Evolutionary conservation across 108 stramenopile species (phyloP), one percentile per base, ranked within the genome.

Genomic region (Pseudonitzschia multistriata): DNA sequence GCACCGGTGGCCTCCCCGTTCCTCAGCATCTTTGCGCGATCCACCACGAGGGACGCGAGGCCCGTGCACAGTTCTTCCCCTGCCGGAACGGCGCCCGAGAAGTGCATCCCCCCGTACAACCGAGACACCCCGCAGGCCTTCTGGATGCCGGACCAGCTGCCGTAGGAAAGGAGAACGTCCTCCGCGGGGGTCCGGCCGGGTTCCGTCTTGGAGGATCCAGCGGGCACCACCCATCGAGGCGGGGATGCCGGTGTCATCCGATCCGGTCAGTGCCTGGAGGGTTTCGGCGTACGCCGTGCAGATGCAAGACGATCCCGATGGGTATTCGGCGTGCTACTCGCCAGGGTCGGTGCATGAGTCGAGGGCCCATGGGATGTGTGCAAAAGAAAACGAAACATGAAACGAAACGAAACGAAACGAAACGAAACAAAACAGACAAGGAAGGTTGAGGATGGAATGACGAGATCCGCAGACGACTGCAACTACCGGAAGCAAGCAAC

Each of bases 251-350:
- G 6, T 28, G 52, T 53, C 22, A 28, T 53, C 22, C 7, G 22
- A 6, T 28, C 22, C 27, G 7, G 52, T 53, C 22, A 53, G 4
- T 24, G 11, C 7, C 22, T 53, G 25, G 11, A 28, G 22, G 52
- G 27, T 27, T 11, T 53, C 52, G 4, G 52, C 22, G 11, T 8
- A 53, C 6, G 52, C 66, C 5, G 66, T 67, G 25, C 68, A 70
- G 30, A 70, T 70, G 29, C 68, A 70, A 28, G 52, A 6, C 3
- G 54, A 57, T 54, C 68, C 68, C 10, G 68, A 70, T 3, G 68
- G 68, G 30, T 59, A 70, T 24, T 70, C 68, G 3, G 31, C 28
- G 13, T 70, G 68, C 49, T 48, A 52, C 67, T 54, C 54, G 49
- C 50, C 67, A 15, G 50, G 67, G 13, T 48, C 15, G 17, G 17